A percentile compares a stretch with the other conserved stretches of the same genome.
Conservation (phyloP, 1,284 basidiomycete species). For the Lentinula novae-zelandiae region DNA sequence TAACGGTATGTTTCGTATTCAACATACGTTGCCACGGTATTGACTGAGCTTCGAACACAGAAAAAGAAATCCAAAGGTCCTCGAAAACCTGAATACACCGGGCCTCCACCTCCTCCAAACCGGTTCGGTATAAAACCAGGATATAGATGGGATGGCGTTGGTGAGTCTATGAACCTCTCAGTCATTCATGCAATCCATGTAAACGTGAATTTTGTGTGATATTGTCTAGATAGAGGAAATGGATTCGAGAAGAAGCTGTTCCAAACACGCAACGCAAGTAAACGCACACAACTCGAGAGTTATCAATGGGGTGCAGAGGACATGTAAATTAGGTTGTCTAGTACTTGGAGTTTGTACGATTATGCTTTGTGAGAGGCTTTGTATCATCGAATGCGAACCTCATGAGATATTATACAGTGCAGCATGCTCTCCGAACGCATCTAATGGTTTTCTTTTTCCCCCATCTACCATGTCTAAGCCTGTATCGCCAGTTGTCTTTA, state of each 20-base stretch:
- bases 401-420: neutral
- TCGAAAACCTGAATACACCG: conserved; percentile 80
- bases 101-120: conserved; percentile 89
- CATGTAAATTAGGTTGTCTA: conserved; percentile 52
- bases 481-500: no score
- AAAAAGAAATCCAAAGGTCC: conserved; percentile 76
- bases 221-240: conserved; percentile 74
- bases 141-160: conserved; percentile 96
- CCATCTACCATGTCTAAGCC: neutral
- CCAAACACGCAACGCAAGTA: conserved; percentile 74
- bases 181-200: conserved; percentile 1
- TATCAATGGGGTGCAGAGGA: conserved; percentile 88
- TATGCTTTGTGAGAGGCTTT: neutral
- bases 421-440: neutral
- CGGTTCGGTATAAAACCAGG: conserved; percentile 94
- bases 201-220: conserved; percentile 8
- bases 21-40: neutral
- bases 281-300: conserved; percentile 66
- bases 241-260: conserved; percentile 94
- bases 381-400: neutral
- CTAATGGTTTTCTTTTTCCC: neutral
- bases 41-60: conserved; percentile 29
- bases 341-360: neutral
- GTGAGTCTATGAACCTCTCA: conserved; percentile 43
- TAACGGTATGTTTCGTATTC: conserved; percentile 60